phyloP scores from a whole-genome alignment of 495 filamentous ascomycete species.

The Tuber magnatum region DNA sequence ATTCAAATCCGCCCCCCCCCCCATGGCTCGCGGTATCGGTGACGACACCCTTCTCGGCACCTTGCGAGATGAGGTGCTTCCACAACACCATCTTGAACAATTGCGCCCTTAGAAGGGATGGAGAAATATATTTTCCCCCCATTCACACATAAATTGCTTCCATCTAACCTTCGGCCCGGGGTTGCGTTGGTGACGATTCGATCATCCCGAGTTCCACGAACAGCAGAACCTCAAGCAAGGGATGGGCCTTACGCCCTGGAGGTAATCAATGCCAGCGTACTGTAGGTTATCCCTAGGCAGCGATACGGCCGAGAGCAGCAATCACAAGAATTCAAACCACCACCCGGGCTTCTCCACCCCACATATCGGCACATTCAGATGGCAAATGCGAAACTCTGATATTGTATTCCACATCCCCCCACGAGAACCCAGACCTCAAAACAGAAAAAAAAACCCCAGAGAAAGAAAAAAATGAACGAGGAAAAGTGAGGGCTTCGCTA shows the following conservation, averaged over 20 bases:
- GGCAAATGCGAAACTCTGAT: not conserved
- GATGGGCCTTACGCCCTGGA: not conserved
- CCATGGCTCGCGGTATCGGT: no score
- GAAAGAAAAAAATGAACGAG: not conserved
- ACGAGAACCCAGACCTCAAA: not conserved
- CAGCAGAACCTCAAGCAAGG: not conserved
- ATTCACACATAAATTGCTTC: not conserved
- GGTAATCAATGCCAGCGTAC: not conserved
- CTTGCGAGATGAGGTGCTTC: not conserved
- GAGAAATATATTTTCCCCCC: not conserved
- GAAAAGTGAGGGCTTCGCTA: no score
- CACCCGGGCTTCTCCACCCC: not conserved
- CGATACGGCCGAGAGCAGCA: not conserved
- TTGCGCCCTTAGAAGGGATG: no score
- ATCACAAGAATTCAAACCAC: not conserved
- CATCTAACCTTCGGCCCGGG: not conserved
- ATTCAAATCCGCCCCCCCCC: no score
- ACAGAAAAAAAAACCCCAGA: not conserved
- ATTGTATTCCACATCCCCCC: not conserved
- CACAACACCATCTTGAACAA: no score
- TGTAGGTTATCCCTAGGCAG: not conserved
- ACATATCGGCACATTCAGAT: not conserved
- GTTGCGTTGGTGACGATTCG: not conserved
- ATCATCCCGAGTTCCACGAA: not conserved
- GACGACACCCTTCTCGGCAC: not conserved